Evolutionary conservation across 345 rosid genomes (phyloP).

Genomic region (Balakata baccata): DNA sequence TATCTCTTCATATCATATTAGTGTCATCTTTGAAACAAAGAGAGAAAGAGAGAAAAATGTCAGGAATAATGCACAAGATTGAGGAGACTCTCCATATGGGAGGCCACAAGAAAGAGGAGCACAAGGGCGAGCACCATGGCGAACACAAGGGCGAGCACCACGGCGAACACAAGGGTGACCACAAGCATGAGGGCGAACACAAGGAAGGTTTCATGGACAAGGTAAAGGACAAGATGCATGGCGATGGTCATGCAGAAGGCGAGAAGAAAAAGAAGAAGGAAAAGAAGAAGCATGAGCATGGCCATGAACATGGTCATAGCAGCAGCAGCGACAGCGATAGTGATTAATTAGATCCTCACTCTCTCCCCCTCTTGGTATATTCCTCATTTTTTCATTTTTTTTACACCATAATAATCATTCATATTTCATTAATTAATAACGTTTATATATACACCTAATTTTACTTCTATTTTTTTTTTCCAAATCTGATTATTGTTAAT

Average conservation of each 20-base stretch:
- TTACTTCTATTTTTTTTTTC: too few species aligned
- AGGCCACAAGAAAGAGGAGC: conserved; percentile 43
- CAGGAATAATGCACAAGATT: conserved; percentile 65
- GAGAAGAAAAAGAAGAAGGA: conserved; percentile 49
- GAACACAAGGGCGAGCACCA: neutral
- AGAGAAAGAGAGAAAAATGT: conserved; percentile 27
- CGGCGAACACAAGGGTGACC: conserved; percentile 1
- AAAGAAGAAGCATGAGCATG: conserved; percentile 38
- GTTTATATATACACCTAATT: too few species aligned
- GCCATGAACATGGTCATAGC: conserved; percentile 37
- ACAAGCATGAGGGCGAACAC: conserved; percentile 16
- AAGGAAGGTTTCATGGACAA: conserved; percentile 51
- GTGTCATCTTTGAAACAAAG: neutral
- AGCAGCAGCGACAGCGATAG: conserved; percentile 74
- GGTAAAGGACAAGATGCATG: conserved; percentile 50
- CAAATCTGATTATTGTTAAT: too few species aligned
- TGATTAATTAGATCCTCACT: conserved; percentile 43
- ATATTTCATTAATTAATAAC: too few species aligned
- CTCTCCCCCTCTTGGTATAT: neutral
- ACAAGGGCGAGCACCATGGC: conserved; percentile 25
- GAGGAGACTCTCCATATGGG: conserved; percentile 65
- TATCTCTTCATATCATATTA: neutral
- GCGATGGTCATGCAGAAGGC: conserved; percentile 21
- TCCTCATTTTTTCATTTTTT: too few species aligned
- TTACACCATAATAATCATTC: too few species aligned